These are phyloP conservation scores for Prunus campanulata DNA, from an alignment of 306 rosid genomes.

Conservation along the genomic window DNA sequence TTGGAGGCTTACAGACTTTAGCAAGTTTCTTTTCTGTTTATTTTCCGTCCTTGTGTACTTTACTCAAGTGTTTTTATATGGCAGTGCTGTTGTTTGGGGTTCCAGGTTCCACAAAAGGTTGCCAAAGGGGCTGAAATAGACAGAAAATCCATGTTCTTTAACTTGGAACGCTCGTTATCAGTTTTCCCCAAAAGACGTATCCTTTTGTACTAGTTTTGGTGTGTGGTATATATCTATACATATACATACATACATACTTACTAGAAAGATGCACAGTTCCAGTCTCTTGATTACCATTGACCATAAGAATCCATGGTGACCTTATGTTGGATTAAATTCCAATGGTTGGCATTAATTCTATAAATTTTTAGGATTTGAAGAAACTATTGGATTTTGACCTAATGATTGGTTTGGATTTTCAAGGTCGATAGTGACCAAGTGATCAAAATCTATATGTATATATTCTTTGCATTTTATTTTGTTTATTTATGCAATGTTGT, in stretches of 20 bases:
- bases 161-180: constrained; percentile 43
- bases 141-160: constrained; percentile 56
- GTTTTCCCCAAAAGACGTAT: constrained; percentile 66
- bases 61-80: constrained; percentile 1
- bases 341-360: background rate
- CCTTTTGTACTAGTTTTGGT: constrained; percentile 26
- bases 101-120: constrained; percentile 35
- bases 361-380: background rate
- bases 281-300: background rate
- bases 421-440: background rate
- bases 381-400: background rate
- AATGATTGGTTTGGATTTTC: background rate
- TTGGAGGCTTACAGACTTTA: background rate
- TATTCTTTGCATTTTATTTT: background rate
- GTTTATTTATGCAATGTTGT: background rate
- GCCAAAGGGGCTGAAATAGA: constrained; percentile 46
- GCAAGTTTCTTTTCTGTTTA: background rate
- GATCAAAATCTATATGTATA: background rate
- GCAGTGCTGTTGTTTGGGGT: constrained; percentile 50
- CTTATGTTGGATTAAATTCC: background rate
- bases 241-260: background rate
- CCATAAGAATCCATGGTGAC: background rate
- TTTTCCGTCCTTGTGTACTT: background rate
- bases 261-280: background rate
- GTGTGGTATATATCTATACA: too few species aligned